Evolutionary conservation across 2,329 filamentous ascomycete genomes (phyloP).

Genomic region (Botryotinia convoluta): DNA sequence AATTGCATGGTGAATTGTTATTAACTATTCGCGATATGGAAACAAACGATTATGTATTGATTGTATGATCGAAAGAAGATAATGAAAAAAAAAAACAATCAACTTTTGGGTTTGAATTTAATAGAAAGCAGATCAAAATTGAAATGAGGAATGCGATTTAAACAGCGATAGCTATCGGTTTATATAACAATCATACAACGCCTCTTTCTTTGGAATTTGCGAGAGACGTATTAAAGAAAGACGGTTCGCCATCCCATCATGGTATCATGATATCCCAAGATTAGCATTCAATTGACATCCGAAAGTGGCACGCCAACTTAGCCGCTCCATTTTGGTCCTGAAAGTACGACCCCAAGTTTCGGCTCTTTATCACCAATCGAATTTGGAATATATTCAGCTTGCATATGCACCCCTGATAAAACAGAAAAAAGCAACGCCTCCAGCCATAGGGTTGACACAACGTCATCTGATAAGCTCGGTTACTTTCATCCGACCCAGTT

Average conservation of each 20-base stretch:
- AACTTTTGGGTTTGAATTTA: not conserved
- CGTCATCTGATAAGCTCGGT: slow-evolving; percentile 11
- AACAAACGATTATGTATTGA: not conserved
- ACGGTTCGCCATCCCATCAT: not conserved
- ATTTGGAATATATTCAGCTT: not conserved
- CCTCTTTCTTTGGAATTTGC: not conserved
- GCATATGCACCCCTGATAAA: not conserved
- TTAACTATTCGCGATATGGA: not conserved
- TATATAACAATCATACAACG: slow-evolving; percentile 3
- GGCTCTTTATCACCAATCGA: not conserved
- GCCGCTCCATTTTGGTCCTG: not conserved
- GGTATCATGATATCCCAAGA: not conserved
- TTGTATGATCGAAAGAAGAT: not conserved
- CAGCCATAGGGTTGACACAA: slow-evolving; percentile 1
- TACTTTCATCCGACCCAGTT: not conserved
- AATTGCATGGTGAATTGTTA: slow-evolving; percentile 34
- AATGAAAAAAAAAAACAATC: not conserved
- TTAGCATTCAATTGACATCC: not conserved
- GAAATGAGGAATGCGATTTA: not conserved
- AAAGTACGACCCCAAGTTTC: slow-evolving; percentile 12
- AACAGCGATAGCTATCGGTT: not conserved
- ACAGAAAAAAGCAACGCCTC: not conserved
- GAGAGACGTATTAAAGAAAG: not conserved
- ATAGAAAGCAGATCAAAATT: not conserved
- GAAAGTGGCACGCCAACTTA: not conserved